These are phyloP conservation scores for Eucalyptus tenuipes DNA, from an alignment of 345 rosid species.

Conservation along the genomic window DNA sequence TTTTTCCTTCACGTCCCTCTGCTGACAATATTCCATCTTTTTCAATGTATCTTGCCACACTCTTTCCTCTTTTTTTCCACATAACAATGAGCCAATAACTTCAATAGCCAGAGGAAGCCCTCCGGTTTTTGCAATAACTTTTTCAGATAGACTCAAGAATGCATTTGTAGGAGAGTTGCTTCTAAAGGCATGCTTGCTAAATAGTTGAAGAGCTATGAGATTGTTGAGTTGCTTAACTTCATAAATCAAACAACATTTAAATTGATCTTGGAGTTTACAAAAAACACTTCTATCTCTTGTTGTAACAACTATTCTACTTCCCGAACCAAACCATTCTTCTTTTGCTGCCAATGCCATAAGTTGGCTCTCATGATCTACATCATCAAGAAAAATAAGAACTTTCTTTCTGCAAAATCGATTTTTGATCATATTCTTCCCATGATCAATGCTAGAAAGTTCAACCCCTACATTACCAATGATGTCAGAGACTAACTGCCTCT, in stretches of 20 bases:
- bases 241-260: too few species aligned
- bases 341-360: not conserved
- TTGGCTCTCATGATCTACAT: not conserved
- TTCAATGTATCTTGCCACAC: not conserved
- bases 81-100: too few species aligned
- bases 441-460: not conserved
- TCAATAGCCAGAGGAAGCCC: too few species aligned
- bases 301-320: not conserved
- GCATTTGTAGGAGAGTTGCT: too few species aligned
- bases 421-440: not conserved
- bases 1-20: not conserved
- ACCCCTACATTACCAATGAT: fast-evolving
- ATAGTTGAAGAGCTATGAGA: too few species aligned
- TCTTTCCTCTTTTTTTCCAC: too few species aligned
- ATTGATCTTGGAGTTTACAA: too few species aligned
- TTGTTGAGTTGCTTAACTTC: too few species aligned
- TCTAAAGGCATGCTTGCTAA: too few species aligned
- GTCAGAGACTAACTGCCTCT: fast-evolving
- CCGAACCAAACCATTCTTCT: not conserved
- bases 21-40: not conserved
- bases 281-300: too few species aligned
- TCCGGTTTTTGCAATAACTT: too few species aligned
- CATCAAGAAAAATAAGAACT: not conserved
- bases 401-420: not conserved
- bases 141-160: too few species aligned